A percentile compares a stretch with the other conserved stretches of the same genome.
Evolutionary conservation across 208 protist species (phyloP).

Genomic region (Acanthamoeba rhysodes): DNA sequence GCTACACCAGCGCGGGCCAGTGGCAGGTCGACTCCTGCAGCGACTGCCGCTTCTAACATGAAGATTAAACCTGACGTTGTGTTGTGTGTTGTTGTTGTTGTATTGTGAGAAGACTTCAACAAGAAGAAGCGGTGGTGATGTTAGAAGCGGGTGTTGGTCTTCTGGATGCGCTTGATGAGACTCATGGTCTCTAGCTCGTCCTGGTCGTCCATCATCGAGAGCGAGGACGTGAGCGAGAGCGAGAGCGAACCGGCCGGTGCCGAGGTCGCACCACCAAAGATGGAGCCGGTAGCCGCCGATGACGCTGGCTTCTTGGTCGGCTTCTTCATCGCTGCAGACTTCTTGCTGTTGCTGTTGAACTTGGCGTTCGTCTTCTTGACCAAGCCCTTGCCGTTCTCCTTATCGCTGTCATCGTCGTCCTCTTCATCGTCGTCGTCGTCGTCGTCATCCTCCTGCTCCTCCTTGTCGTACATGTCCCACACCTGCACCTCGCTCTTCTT

Average conservation of each 20-base stretch:
- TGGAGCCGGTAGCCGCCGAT: background rate
- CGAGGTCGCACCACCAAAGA: background rate
- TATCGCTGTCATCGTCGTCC: background rate
- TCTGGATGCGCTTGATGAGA: constrained; percentile 61
- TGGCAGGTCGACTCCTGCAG: too few species aligned
- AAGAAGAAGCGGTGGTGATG: too few species aligned
- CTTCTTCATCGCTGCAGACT: background rate
- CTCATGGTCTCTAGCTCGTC: constrained; percentile 24
- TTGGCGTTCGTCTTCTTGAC: background rate
- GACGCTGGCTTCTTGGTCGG: background rate
- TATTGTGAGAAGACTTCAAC: too few species aligned
- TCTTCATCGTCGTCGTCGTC: background rate
- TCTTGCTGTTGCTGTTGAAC: background rate
- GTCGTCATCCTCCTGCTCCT: background rate
- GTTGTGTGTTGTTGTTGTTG: too few species aligned
- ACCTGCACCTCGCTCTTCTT: background rate
- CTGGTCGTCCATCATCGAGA: constrained; percentile 29
- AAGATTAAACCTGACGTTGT: too few species aligned
- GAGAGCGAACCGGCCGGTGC: background rate
- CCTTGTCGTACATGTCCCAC: constrained; percentile 39
- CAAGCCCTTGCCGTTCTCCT: background rate
- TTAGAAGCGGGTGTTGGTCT: constrained; percentile 25
- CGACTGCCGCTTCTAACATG: too few species aligned
- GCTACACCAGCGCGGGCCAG: too few species aligned
- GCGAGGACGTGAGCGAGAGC: background rate